phyloP scores from a whole-genome alignment of 73 alveolate genomes.

The Symbiodinium pilosum region DNA sequence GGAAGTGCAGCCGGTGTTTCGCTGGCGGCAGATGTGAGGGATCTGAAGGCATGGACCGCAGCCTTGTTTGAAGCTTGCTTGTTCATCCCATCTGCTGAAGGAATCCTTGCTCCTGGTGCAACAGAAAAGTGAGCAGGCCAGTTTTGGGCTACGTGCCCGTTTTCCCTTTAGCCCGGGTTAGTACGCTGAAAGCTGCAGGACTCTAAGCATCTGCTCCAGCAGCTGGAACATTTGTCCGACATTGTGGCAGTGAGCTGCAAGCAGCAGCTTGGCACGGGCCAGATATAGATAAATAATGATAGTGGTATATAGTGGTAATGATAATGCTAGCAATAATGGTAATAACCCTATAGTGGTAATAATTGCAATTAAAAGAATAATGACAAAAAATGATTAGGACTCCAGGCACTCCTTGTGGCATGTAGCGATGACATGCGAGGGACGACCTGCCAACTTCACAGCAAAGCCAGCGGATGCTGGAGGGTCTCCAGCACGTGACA shows the following conservation, averaged over 20 bases:
- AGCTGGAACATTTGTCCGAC: not conserved
- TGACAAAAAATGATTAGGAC: too few relatives aligned
- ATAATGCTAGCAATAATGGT: too few relatives aligned
- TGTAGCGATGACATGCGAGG: not conserved
- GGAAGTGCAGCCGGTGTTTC: not conserved
- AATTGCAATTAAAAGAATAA: too few relatives aligned
- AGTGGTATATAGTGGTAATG: too few relatives aligned
- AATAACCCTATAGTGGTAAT: too few relatives aligned
- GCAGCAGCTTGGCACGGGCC: not conserved
- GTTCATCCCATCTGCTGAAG: not conserved
- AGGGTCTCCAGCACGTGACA: conserved; percentile 4
- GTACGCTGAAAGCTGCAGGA: not conserved
- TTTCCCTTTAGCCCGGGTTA: not conserved
- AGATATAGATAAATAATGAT: not conserved
- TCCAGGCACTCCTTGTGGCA: not conserved
- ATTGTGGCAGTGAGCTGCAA: not conserved
- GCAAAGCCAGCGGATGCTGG: not conserved
- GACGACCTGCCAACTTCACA: not conserved
- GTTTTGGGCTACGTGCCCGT: not conserved
- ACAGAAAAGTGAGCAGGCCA: not conserved
- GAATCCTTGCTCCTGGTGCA: not conserved
- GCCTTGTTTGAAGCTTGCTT: not conserved
- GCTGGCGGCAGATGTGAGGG: conserved; percentile 44
- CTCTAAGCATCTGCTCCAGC: not conserved
- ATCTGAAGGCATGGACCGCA: not conserved